Conservation (phyloP, 208 protist genomes). For the Leishmania gerbilli region DNA sequence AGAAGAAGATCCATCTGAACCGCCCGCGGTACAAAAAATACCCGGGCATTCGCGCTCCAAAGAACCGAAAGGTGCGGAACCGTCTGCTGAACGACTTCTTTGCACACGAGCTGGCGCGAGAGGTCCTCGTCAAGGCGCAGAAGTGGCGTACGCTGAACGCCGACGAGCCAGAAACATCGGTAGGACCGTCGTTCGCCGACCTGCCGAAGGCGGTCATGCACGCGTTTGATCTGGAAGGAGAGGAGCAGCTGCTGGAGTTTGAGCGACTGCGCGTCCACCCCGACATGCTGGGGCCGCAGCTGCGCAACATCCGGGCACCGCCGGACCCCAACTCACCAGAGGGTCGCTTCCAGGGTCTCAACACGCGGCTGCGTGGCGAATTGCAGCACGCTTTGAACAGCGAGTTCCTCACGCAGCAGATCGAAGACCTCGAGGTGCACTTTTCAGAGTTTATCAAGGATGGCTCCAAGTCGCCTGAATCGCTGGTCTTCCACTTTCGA, state of each 20-base stretch:
- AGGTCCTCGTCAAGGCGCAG: conserved; percentile 55
- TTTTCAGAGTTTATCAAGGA: conserved; percentile 62
- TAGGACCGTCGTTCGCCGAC: conserved; percentile 55
- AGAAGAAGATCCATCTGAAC: conserved; percentile 50
- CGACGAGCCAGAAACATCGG: conserved; percentile 15
- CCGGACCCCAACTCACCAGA: conserved; percentile 67
- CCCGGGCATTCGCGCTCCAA: conserved; percentile 76
- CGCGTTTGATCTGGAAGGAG: conserved; percentile 70
- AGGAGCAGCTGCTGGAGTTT: conserved; percentile 49
- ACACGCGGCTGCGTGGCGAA: conserved; percentile 71
- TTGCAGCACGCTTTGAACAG: conserved; percentile 83
- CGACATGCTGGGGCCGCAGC: conserved; percentile 22
- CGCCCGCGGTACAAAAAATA: conserved; percentile 81
- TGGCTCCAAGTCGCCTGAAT: conserved; percentile 35
- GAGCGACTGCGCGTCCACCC: conserved; percentile 21
- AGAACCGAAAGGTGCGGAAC: conserved; percentile 79
- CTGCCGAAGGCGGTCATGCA: conserved; percentile 57
- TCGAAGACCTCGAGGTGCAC: conserved; percentile 77
- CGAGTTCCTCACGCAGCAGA: conserved; percentile 77
- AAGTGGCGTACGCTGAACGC: conserved; percentile 38
- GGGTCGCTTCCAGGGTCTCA: conserved; percentile 69
- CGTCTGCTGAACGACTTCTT: conserved; percentile 86
- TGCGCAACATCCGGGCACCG: conserved; percentile 25
- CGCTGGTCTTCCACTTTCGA: conserved; percentile 72
- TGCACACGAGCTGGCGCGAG: conserved; percentile 47